Conservation (phyloP, 805 yeast species). For the Candida tallmaniae region DNA sequence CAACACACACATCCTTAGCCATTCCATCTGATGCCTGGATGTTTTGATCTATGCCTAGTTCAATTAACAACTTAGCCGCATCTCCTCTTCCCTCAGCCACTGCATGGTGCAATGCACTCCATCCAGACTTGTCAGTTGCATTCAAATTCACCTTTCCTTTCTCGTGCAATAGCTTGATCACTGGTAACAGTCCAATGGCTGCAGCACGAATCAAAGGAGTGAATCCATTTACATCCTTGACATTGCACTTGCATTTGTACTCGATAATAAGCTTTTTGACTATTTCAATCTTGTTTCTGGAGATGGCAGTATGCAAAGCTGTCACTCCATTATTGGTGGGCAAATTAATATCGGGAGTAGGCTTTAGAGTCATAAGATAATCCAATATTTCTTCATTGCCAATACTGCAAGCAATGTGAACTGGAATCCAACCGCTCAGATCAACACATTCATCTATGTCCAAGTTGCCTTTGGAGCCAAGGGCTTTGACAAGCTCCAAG, state of each 20-base stretch:
- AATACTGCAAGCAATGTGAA: constrained; percentile 76
- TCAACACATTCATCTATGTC: constrained; percentile 70
- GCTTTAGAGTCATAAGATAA: constrained; percentile 42
- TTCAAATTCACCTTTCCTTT: constrained; percentile 61
- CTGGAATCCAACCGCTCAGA: constrained; percentile 82
- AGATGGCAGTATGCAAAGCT: constrained; percentile 68
- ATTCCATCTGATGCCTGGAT: constrained; percentile 47
- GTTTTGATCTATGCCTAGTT: constrained; percentile 62
- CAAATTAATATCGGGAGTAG: constrained; percentile 56
- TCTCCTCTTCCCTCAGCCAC: constrained; percentile 87
- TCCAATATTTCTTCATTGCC: constrained; percentile 57
- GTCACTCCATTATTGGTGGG: constrained; percentile 70
- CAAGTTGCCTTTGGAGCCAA: constrained; percentile 18
- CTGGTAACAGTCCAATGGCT: constrained; percentile 59
- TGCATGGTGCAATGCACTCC: constrained; percentile 90
- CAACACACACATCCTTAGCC: constrained; percentile 32
- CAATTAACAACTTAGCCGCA: constrained; percentile 56
- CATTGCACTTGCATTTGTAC: constrained; percentile 56
- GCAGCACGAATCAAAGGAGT: constrained; percentile 82
- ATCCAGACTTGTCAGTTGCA: constrained; percentile 64
- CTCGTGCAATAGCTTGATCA: constrained; percentile 51
- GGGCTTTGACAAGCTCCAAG: constrained; percentile 28
- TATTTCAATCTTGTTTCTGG: constrained; percentile 57
- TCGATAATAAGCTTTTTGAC: constrained; percentile 49
- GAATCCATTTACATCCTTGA: constrained; percentile 63